Evolutionary conservation across 805 yeast genomes (phyloP).

Genomic region (Ogataea chonburiensis): DNA sequence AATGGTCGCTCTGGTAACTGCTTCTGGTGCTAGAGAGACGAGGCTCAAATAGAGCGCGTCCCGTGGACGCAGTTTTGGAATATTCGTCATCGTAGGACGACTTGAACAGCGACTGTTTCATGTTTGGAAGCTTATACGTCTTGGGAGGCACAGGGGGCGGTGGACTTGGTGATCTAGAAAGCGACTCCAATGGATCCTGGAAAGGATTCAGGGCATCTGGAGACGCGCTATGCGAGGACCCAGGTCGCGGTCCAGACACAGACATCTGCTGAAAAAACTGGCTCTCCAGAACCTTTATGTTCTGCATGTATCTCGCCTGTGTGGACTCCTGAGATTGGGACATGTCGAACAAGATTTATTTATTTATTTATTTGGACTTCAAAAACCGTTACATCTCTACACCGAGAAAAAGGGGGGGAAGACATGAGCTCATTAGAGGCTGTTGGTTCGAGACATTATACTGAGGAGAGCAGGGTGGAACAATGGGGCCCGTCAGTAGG

Average conservation of each 20-base stretch:
- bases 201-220: not conserved
- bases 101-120: slow-evolving; percentile 4
- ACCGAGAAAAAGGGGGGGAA: not conserved
- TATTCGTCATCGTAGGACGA: slow-evolving; percentile 8
- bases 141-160: slow-evolving; percentile 13
- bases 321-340: slow-evolving; percentile 7
- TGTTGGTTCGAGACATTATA: too few species aligned
- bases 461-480: too few species aligned
- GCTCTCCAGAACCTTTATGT: slow-evolving; percentile 18
- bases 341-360: slow-evolving; percentile 1
- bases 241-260: slow-evolving; percentile 2
- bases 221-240: not conserved
- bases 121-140: not conserved
- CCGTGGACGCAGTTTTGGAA: not conserved
- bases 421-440: too few species aligned
- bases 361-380: not conserved
- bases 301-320: slow-evolving; percentile 22
- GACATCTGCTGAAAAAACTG: slow-evolving; percentile 11
- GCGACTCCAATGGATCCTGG: not conserved
- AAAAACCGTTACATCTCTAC: slow-evolving; percentile 3
- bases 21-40: slow-evolving; percentile 2
- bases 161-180: slow-evolving; percentile 8
- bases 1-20: slow-evolving; percentile 3
- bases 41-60: slow-evolving; percentile 1
- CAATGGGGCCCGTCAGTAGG: too few species aligned